phyloP scores from a whole-genome alignment of 768 basidiomycete species.

The Porphyrellus cyaneotinctus region DNA sequence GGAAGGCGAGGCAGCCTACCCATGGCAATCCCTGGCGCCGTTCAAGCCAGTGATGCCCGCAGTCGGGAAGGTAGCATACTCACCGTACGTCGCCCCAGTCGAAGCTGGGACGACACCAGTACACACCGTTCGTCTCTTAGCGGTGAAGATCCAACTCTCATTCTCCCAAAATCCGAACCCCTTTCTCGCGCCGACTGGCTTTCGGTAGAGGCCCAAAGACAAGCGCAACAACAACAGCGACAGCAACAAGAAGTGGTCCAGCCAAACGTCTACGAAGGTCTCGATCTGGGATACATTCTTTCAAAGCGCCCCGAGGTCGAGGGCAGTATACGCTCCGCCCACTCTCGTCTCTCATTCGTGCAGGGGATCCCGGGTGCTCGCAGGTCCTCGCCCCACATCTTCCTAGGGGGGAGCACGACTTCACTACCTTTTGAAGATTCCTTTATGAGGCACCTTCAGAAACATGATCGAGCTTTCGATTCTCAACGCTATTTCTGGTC shows the following conservation, averaged over 20 bases:
- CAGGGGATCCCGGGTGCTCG: background rate
- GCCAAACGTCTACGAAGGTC: constrained; percentile 29
- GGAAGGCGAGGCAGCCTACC: constrained; percentile 54
- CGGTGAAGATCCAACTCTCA: constrained; percentile 19
- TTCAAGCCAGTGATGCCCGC: constrained; percentile 28
- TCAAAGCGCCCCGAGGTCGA: constrained; percentile 30
- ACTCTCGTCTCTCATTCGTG: constrained; percentile 21
- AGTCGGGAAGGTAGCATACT: constrained; percentile 56
- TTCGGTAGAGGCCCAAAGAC: constrained; percentile 42
- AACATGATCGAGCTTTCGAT: constrained; percentile 42
- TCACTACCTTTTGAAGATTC: constrained; percentile 38
- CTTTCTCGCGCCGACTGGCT: constrained; percentile 47
- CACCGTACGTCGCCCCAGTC: constrained; percentile 58
- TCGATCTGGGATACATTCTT: constrained; percentile 46
- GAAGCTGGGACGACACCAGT: constrained; percentile 51
- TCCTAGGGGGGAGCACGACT: constrained; percentile 31
- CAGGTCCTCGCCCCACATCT: constrained; percentile 28
- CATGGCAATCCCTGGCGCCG: constrained; percentile 50
- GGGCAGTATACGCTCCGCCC: constrained; percentile 34
- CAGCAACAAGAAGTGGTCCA: background rate
- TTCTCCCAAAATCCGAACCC: constrained; percentile 48
- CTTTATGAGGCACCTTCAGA: constrained; percentile 36
- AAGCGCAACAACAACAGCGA: constrained; percentile 17
- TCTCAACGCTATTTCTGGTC: constrained; percentile 50
- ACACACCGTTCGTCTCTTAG: constrained; percentile 15